phyloP scores from a whole-genome alignment of 1,284 basidiomycete species.

The Trametes hirsuta region DNA sequence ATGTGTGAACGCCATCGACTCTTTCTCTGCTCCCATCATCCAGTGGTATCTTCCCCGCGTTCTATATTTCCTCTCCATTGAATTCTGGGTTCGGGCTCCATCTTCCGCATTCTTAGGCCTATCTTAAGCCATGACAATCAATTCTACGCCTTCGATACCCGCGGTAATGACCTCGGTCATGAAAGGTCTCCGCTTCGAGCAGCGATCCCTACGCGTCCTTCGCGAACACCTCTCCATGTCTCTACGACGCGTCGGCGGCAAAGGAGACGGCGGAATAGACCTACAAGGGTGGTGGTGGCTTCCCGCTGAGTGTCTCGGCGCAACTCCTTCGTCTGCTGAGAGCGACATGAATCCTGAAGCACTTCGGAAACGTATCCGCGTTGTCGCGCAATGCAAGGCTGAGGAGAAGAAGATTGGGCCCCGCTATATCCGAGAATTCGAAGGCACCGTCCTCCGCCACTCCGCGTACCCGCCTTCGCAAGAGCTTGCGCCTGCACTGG shows the following conservation, averaged over 20 bases:
- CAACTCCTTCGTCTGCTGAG: background rate
- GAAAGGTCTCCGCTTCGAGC: constrained; percentile 78
- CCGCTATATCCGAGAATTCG: constrained; percentile 83
- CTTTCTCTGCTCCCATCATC: no score
- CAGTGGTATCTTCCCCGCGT: no score
- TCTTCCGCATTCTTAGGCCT: no score
- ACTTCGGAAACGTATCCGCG: constrained; percentile 55
- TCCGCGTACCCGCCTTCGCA: constrained; percentile 26
- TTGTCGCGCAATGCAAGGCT: constrained; percentile 92
- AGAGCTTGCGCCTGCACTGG: constrained; percentile 39
- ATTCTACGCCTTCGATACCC: no score
- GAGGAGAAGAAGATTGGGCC: constrained; percentile 81
- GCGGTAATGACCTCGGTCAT: constrained; percentile 47
- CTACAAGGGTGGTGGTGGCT: constrained; percentile 94
- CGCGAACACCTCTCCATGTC: constrained; percentile 77
- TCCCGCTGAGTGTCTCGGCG: constrained; percentile 40
- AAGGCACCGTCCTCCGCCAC: constrained; percentile 71
- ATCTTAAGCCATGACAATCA: no score
- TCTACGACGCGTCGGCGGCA: constrained; percentile 77
- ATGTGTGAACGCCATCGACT: no score
- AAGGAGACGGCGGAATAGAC: constrained; percentile 85
- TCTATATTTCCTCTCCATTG: no score
- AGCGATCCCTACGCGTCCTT: constrained; percentile 65
- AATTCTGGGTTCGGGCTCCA: no score
- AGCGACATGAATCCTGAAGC: constrained; percentile 1